A percentile compares a stretch with the other conserved stretches of the same genome.
Evolutionary conservation across 1,284 basidiomycete genomes (phyloP).

Genomic region (Pseudozyma thailandica): DNA sequence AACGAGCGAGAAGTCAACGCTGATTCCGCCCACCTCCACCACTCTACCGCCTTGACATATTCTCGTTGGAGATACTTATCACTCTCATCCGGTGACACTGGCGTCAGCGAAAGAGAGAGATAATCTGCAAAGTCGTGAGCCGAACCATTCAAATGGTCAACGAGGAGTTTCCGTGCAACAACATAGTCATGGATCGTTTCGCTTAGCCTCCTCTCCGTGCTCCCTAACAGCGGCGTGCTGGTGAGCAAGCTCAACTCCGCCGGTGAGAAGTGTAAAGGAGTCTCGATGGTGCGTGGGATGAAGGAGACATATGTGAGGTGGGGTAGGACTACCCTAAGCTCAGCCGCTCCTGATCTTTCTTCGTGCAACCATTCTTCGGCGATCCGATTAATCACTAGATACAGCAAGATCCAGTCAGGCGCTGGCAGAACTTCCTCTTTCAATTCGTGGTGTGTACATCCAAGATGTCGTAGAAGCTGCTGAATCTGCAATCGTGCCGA

Average conservation of each 20-base stretch:
- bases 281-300: constrained; percentile 40
- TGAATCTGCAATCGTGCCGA: constrained; percentile 6
- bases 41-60: constrained; percentile 13
- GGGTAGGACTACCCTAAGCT: neutral
- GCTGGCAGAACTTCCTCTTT: constrained; percentile 4
- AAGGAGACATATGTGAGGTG: constrained; percentile 48
- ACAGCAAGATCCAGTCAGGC: constrained; percentile 41
- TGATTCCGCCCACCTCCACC: constrained; percentile 59
- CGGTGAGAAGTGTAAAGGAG: constrained; percentile 39
- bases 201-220: constrained; percentile 29
- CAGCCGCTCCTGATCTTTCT: neutral
- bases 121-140: neutral
- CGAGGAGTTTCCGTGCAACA: constrained; percentile 1
- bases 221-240: constrained; percentile 46
- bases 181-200: constrained; percentile 24
- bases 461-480: neutral
- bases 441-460: neutral
- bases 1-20: constrained; percentile 57
- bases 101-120: neutral
- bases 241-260: constrained; percentile 42
- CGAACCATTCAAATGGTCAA: neutral
- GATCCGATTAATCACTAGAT: constrained; percentile 24
- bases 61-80: constrained; percentile 4
- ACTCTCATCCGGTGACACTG: neutral
- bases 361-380: constrained; percentile 1